phyloP scores from a whole-genome alignment of 2,329 filamentous ascomycete genomes.

The Simplicillium sp. region DNA sequence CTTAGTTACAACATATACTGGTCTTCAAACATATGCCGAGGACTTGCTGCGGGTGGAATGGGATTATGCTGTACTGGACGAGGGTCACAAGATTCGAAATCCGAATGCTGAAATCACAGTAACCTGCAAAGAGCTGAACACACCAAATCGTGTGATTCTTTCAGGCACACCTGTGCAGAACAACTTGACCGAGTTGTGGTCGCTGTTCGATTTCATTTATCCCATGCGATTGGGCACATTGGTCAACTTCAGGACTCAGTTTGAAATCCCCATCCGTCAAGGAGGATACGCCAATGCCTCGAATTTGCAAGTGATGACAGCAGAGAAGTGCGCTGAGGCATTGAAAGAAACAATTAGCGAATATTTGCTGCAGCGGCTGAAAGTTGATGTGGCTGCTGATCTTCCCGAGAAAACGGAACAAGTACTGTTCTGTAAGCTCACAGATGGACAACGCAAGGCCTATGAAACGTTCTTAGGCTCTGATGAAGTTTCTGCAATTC shows the following conservation, averaged over 20 bases:
- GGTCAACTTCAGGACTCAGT: conserved; percentile 81
- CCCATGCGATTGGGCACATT: conserved; percentile 91
- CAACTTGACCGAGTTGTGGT: conserved; percentile 91
- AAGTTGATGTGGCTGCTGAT: conserved; percentile 87
- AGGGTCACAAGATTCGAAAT: conserved; percentile 97
- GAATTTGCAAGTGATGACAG: conserved; percentile 88
- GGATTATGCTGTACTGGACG: conserved; percentile 90
- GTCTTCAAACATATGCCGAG: conserved; percentile 84
- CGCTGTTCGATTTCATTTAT: conserved; percentile 93
- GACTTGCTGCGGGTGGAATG: conserved; percentile 76
- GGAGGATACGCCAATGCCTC: conserved; percentile 94
- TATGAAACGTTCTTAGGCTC: conserved; percentile 78
- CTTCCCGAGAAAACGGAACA: conserved; percentile 93
- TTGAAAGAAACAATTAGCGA: conserved; percentile 90
- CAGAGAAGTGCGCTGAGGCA: conserved; percentile 86
- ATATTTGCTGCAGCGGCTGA: conserved; percentile 85
- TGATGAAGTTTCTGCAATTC: conserved; percentile 75
- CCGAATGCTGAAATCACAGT: conserved; percentile 92
- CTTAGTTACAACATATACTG: conserved; percentile 90
- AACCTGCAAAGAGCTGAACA: conserved; percentile 87
- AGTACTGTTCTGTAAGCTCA: conserved; percentile 91
- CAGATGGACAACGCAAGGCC: conserved; percentile 61
- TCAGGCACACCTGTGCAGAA: conserved; percentile 98
- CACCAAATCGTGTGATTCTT: conserved; percentile 81
- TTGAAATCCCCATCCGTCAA: conserved; percentile 86